These are phyloP conservation scores for Teunomyces funiuensis DNA, from an alignment of 805 yeast species.

Conservation along the genomic window DNA sequence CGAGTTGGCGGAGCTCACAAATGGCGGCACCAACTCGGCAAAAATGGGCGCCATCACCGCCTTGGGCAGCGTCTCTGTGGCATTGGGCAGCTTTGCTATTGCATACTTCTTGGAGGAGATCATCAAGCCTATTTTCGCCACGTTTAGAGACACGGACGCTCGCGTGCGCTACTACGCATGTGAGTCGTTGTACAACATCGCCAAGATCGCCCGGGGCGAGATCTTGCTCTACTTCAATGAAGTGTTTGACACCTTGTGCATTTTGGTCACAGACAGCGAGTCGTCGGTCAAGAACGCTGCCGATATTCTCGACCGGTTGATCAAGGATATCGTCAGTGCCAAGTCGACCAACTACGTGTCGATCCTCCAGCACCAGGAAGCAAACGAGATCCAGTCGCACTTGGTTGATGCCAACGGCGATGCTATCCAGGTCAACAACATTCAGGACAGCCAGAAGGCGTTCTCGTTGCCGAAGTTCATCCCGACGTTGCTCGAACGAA, in stretches of 20 bases:
- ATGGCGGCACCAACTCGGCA: slow-evolving; percentile 64
- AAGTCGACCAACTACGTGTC: slow-evolving; percentile 87
- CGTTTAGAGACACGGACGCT: slow-evolving; percentile 97
- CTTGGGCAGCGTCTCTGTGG: slow-evolving; percentile 92
- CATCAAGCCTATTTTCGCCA: slow-evolving; percentile 89
- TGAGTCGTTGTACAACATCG: slow-evolving; percentile 91
- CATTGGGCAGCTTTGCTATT: slow-evolving; percentile 80
- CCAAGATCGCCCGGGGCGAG: slow-evolving; percentile 96
- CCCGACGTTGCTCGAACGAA: slow-evolving; percentile 86
- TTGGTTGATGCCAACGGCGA: slow-evolving; percentile 58
- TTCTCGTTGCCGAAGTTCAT: slow-evolving; percentile 85
- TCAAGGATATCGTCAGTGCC: slow-evolving; percentile 93
- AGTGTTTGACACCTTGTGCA: slow-evolving; percentile 88
- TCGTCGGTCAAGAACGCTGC: slow-evolving; percentile 94
- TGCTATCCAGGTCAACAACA: slow-evolving; percentile 57
- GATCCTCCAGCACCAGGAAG: slow-evolving; percentile 51
- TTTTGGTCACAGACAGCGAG: slow-evolving; percentile 86
- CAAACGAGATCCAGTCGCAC: slow-evolving; percentile 33
- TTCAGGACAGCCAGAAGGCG: slow-evolving; percentile 62
- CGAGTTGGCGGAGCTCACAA: slow-evolving; percentile 77
- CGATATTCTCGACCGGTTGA: slow-evolving; percentile 81
- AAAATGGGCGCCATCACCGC: slow-evolving; percentile 96
- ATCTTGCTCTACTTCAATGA: slow-evolving; percentile 89
- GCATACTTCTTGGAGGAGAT: slow-evolving; percentile 81
- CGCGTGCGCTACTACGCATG: slow-evolving; percentile 96